Conservation (phyloP, 306 rosid genomes). For the Trichosanthes truncata region DNA sequence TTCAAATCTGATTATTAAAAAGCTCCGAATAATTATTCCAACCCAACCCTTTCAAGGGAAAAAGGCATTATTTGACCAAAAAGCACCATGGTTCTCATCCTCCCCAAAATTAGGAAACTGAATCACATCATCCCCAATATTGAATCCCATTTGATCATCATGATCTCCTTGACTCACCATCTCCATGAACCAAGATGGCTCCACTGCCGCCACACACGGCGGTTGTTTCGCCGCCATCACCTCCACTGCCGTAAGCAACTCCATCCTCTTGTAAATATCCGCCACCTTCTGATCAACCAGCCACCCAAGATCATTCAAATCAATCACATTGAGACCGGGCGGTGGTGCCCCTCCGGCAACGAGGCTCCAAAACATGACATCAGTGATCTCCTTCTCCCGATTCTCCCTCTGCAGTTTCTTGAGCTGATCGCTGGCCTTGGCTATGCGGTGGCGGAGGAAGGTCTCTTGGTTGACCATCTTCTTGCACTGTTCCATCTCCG, state of each 20-base stretch:
- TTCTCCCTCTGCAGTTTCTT: conserved; percentile 19
- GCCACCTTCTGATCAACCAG: conserved; percentile 16
- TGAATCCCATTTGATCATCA: conserved; percentile 3
- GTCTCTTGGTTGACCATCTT: conserved; percentile 29
- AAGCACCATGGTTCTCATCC: not conserved
- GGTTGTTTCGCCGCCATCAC: too few relatives aligned
- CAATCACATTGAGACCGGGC: not conserved
- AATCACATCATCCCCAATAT: conserved; percentile 10
- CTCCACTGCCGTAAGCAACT: not conserved
- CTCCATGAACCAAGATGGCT: conserved; percentile 16
- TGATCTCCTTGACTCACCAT: not conserved
- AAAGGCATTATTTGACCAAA: conserved; percentile 9
- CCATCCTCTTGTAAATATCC: conserved; percentile 6
- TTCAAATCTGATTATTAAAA: too few relatives aligned
- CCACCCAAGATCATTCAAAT: conserved; percentile 23
- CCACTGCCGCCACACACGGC: not conserved
- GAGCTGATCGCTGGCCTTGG: conserved; percentile 20
- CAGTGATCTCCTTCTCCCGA: conserved; percentile 19
- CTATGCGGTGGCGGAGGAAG: conserved; percentile 23
- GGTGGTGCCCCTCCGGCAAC: not conserved
- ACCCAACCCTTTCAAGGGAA: not conserved
- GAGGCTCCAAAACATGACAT: conserved; percentile 19
- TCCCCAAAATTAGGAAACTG: not conserved
- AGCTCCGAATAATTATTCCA: too few relatives aligned
- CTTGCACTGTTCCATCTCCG: conserved; percentile 26